Evolutionary conservation across 257 asterid species (phyloP).

Genomic region (Forsythia viridissima): DNA sequence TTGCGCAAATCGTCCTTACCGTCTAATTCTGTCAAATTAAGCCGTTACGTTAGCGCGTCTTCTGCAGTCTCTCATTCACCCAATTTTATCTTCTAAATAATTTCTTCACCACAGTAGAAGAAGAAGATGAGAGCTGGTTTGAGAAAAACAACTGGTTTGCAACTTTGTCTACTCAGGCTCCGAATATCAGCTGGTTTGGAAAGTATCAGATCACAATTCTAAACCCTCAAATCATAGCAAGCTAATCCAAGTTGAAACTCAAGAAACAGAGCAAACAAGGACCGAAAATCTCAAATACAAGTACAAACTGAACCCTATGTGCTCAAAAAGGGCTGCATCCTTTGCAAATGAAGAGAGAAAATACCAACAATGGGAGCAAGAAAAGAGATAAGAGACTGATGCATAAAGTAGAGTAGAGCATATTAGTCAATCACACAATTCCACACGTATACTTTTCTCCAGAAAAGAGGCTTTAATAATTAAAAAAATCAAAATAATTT

Average conservation of each 20-base stretch:
- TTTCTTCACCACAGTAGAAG: too few species aligned
- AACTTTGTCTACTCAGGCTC: too few species aligned
- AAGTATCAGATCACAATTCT: slow-evolving; percentile 24
- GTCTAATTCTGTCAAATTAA: too few species aligned
- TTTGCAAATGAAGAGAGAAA: slow-evolving; percentile 17
- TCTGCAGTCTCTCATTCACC: too few species aligned
- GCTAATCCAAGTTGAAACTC: not conserved
- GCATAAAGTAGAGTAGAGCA: slow-evolving; percentile 27
- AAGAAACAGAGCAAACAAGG: slow-evolving; percentile 7
- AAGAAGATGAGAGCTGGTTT: too few species aligned
- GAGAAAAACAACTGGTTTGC: too few species aligned
- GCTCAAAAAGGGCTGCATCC: slow-evolving; percentile 25
- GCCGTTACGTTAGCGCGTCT: too few species aligned
- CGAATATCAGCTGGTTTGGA: slow-evolving; percentile 11
- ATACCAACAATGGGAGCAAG: slow-evolving; percentile 25
- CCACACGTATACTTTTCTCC: slow-evolving; percentile 25
- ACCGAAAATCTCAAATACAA: slow-evolving; percentile 17
- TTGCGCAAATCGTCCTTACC: too few species aligned
- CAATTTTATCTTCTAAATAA: too few species aligned
- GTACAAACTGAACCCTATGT: slow-evolving; percentile 13
- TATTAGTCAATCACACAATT: slow-evolving; percentile 38
- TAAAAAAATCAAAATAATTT: slow-evolving; percentile 29
- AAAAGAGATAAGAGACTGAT: slow-evolving; percentile 36
- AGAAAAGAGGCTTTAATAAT: slow-evolving; percentile 37
- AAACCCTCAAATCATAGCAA: slow-evolving; percentile 11